These are phyloP conservation scores for Myriangium duriaei DNA, from an alignment of 2,329 filamentous ascomycete genomes.

Conservation along the genomic window DNA sequence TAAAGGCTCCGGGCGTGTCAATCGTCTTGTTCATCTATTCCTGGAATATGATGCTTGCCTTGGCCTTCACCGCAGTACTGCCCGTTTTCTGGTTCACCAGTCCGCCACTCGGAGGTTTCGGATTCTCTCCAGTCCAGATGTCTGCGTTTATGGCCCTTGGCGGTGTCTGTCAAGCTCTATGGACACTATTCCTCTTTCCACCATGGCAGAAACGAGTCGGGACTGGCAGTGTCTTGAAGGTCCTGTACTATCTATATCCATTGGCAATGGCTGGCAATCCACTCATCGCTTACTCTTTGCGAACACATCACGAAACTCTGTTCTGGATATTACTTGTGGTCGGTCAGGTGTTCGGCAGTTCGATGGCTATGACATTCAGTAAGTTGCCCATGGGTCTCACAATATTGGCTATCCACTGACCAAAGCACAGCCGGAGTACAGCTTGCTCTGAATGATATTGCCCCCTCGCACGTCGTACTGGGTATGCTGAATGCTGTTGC, in stretches of 20 bases:
- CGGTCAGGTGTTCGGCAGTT: slow-evolving; percentile 43
- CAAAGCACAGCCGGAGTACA: slow-evolving; percentile 45
- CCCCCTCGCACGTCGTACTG: slow-evolving; percentile 50
- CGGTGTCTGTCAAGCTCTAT: slow-evolving; percentile 55
- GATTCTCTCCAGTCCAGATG: slow-evolving; percentile 50
- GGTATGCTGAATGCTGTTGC: slow-evolving; percentile 61
- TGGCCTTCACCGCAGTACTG: slow-evolving; percentile 57
- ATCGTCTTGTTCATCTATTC: slow-evolving; percentile 53
- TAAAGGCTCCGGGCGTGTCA: slow-evolving; percentile 52
- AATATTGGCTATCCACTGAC: neutral
- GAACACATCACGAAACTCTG: slow-evolving; percentile 33
- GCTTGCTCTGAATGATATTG: slow-evolving; percentile 61
- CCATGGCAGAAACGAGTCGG: slow-evolving; percentile 52
- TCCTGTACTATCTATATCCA: slow-evolving; percentile 28
- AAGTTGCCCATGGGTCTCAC: slow-evolving; percentile 14
- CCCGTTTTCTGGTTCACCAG: slow-evolving; percentile 59
- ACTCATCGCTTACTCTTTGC: slow-evolving; percentile 45
- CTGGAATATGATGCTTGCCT: slow-evolving; percentile 55
- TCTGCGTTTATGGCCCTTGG: slow-evolving; percentile 51
- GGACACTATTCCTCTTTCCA: slow-evolving; percentile 61
- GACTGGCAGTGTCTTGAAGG: slow-evolving; percentile 51
- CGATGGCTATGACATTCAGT: slow-evolving; percentile 57
- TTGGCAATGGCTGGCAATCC: neutral
- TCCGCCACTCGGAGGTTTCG: slow-evolving; percentile 50
- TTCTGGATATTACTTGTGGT: slow-evolving; percentile 47